A percentile compares a stretch with the other conserved stretches of the same genome.
These are phyloP conservation scores for Hypoxylon cercidicola DNA, from an alignment of 495 filamentous ascomycete species.

Conservation along the genomic window DNA sequence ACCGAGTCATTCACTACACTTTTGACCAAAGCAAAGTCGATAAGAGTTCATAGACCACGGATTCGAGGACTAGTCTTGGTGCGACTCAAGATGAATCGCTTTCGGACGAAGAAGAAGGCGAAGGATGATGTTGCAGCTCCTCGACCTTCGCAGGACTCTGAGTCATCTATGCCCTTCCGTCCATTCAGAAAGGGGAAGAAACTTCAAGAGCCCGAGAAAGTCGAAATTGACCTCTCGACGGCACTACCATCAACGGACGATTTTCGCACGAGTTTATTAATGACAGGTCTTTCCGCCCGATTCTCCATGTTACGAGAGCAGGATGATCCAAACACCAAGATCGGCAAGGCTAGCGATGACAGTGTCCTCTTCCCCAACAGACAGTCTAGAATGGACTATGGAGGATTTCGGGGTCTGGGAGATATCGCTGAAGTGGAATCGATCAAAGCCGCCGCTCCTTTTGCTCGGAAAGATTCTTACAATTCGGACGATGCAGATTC, in stretches of 20 bases:
- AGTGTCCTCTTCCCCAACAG: constrained; percentile 87
- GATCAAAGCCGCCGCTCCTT: constrained; percentile 68
- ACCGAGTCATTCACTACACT: constrained; percentile 14
- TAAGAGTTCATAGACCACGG: neutral
- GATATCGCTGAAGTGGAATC: constrained; percentile 93
- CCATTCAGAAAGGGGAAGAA: constrained; percentile 69
- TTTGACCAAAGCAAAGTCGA: neutral
- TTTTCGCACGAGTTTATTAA: constrained; percentile 95
- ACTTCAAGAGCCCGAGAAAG: constrained; percentile 66
- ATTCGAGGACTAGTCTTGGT: neutral
- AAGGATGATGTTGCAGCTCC: constrained; percentile 65
- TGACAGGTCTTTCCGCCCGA: constrained; percentile 92
- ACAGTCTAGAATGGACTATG: constrained; percentile 72
- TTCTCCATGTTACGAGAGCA: constrained; percentile 98
- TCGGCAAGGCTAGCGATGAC: constrained; percentile 94
- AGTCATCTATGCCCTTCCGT: constrained; percentile 61
- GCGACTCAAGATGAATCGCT: constrained; percentile 71
- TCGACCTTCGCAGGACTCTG: constrained; percentile 62
- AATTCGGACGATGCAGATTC: constrained; percentile 74
- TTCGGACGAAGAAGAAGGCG: constrained; percentile 75
- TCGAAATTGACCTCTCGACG: constrained; percentile 73
- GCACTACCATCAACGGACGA: constrained; percentile 86
- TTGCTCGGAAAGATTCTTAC: constrained; percentile 60
- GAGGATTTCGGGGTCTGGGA: constrained; percentile 61
- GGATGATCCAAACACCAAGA: constrained; percentile 84